Conservation (phyloP, 192 early-diverging fungal genomes). For the Coemansia sp. region DNA sequence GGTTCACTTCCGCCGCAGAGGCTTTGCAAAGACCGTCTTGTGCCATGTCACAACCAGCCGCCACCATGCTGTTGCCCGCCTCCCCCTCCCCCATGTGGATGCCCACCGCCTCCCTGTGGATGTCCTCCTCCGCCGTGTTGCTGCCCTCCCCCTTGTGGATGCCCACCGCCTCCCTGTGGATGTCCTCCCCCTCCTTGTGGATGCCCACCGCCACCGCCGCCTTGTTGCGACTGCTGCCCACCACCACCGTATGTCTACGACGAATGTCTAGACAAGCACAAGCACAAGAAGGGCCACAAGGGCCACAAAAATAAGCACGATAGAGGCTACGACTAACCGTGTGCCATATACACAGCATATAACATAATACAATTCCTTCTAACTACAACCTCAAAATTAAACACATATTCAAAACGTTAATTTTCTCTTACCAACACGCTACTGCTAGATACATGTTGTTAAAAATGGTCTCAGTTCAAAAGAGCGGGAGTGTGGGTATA, state of each 20-base stretch:
- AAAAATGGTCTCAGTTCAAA: background rate
- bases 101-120: conserved; percentile 18
- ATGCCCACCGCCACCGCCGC: conserved; percentile 15
- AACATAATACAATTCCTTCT: background rate
- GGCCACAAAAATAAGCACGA: conserved; percentile 10
- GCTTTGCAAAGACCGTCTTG: conserved; percentile 25
- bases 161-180: conserved; percentile 6
- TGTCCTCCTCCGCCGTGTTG: conserved; percentile 10
- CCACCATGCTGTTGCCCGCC: background rate
- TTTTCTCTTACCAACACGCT: background rate
- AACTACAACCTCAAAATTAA: background rate
- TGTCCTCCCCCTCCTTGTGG: conserved; percentile 23
- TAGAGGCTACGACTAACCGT: background rate
- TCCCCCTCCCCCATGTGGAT: conserved; percentile 15
- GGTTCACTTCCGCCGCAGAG: conserved; percentile 23
- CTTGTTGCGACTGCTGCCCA: conserved; percentile 23
- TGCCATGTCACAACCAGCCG: conserved; percentile 28
- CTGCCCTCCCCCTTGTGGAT: conserved; percentile 14
- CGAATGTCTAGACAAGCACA: conserved; percentile 16
- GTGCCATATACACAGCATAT: background rate
- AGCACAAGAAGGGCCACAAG: conserved; percentile 10
- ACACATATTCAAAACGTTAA: background rate
- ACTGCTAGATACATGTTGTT: background rate
- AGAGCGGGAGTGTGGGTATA: background rate
- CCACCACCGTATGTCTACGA: conserved; percentile 40